Conservation (phyloP, 2,329 filamentous ascomycete species). For the Aspergillus texensis region DNA sequence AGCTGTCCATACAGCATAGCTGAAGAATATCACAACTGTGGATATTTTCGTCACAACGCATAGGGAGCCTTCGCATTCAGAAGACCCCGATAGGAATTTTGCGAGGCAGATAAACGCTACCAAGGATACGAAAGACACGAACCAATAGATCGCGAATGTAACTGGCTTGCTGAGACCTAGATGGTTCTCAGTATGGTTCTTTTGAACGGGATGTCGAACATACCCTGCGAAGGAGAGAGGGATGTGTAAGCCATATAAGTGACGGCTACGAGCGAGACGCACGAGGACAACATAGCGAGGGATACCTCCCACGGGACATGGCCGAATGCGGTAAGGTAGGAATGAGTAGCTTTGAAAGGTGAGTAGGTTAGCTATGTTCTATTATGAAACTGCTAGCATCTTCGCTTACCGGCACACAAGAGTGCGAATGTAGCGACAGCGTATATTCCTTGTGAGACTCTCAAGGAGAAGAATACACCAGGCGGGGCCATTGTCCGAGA, state of each 20-base stretch:
- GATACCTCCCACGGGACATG: background rate
- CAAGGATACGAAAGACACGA: background rate
- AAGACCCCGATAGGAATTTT: background rate
- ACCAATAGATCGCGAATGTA: background rate
- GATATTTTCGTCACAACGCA: background rate
- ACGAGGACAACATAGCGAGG: background rate
- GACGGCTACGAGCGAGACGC: background rate
- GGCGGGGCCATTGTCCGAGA: background rate
- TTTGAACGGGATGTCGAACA: background rate
- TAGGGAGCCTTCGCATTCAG: background rate
- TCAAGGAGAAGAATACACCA: background rate
- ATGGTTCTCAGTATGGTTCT: background rate
- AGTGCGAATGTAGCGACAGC: background rate
- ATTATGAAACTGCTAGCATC: fast-evolving
- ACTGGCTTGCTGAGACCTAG: background rate
- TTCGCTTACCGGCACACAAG: background rate
- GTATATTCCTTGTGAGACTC: background rate
- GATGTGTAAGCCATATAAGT: background rate
- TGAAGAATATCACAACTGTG: background rate
- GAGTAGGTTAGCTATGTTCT: fast-evolving
- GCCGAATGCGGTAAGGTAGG: background rate
- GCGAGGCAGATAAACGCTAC: background rate
- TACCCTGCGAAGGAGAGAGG: background rate
- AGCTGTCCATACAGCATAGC: background rate
- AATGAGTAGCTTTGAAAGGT: background rate